Base-by-base conservation (phyloP, 768 basidiomycete genomes). In the Brasilioporus rufonigricans region DNA sequence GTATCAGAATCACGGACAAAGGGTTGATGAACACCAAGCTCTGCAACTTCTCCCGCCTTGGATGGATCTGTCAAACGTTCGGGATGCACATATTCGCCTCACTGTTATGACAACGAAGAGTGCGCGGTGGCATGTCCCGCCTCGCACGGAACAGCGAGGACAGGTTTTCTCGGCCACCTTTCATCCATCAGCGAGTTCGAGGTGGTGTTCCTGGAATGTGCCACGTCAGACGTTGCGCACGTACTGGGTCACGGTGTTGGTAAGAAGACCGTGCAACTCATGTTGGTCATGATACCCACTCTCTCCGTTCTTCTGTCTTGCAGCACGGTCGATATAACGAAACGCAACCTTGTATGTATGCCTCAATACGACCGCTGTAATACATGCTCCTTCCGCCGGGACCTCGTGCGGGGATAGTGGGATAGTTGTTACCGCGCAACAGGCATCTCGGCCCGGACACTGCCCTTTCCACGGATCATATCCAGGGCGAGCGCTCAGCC, bases 391-490 rank as follows among this genome's bases (percentile, higher is more conserved):
- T 50, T 62, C 40, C 18, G 23, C 26, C 31, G 44, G 53, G n/a
- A 5, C 0, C 27, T 41, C 14, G 32, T 41, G 36, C 31, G n/a
- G 40, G 26, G 26, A 46, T 43, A 16, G 8, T 7, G n/a, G n/a
- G n/a, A n/a, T n/a, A n/a, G n/a, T n/a, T n/a, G 19, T 33, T 21
- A 33, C 55, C 23, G 39, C 29, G 36, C 33, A 36, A 32, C 39
- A 32, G 33, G 38, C 27, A n/a, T 35, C 8, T 21, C 35, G 23
- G 27, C 21, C 27, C 23, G 44, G 44, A 52, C 32, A 27, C 36
- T 26, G 6, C 33, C 43, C 39, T 27, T 16, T 9, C 36, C 43
- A 67, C 59, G 64, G 65, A 65, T 58, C 61, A 59, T 48, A 32
- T 8, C 32, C 44, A 56, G 59, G 55, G 50, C 49, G 18, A 36